Percentiles rank a stretch among this genome's conserved stretches.
Evolutionary conservation across 495 filamentous ascomycete genomes (phyloP).

Genomic region (Mycothermus thermophilus): DNA sequence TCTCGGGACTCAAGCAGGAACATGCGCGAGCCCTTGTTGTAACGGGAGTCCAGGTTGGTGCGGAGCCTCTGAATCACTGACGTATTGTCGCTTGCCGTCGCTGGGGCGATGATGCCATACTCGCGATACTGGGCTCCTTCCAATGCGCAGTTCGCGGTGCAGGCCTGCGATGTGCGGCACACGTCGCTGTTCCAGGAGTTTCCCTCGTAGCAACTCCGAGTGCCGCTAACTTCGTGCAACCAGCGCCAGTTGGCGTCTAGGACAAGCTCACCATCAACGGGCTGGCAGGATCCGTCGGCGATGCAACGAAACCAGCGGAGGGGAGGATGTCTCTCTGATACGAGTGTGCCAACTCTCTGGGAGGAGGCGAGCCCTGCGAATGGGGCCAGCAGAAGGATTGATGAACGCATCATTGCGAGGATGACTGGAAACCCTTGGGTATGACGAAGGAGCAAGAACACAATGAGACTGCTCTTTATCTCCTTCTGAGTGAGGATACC

Average conservation of each 20-base stretch:
- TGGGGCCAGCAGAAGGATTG: too few relatives aligned
- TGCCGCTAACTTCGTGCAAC: constrained; percentile 23
- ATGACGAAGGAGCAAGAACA: too few relatives aligned
- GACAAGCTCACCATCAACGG: constrained; percentile 22
- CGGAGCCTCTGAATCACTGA: constrained; percentile 32
- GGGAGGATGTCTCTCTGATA: constrained; percentile 44
- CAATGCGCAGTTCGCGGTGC: constrained; percentile 28
- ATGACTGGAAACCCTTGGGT: too few relatives aligned
- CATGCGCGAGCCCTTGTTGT: constrained; percentile 33
- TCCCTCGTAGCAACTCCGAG: constrained; percentile 26
- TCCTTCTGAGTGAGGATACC: too few relatives aligned
- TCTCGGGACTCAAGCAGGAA: constrained; percentile 35
- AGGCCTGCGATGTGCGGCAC: constrained; percentile 24
- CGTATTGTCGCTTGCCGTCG: constrained; percentile 23
- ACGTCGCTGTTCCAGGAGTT: constrained; percentile 21
- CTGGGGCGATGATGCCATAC: constrained; percentile 29
- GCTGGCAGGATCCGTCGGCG: constrained; percentile 30
- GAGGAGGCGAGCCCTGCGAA: too few relatives aligned
- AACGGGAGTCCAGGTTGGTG: constrained; percentile 30
- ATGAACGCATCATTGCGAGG: too few relatives aligned
- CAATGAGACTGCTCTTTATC: too few relatives aligned
- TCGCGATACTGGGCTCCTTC: constrained; percentile 32
- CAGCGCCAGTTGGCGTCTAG: constrained; percentile 36
- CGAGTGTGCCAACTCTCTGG: too few relatives aligned
- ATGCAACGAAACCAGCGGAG: constrained; percentile 42